Percentiles rank a stretch among this genome's conserved stretches.
phyloP scores from a whole-genome alignment of 805 yeast genomes.

The Starmera dryadoides region DNA sequence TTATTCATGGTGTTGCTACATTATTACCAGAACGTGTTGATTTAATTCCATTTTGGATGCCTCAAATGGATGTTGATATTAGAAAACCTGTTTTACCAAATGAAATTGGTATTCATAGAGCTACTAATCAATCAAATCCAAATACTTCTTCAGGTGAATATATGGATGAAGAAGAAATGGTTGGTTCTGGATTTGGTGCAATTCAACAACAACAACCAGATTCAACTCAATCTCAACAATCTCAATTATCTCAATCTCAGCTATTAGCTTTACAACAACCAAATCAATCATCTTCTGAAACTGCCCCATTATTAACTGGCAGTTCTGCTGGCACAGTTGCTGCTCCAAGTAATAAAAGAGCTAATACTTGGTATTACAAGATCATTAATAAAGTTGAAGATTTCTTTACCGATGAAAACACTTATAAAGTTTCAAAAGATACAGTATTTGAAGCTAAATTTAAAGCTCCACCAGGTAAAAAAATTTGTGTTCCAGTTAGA shows the following conservation, averaged over 20 bases:
- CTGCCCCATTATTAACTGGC: constrained; percentile 22
- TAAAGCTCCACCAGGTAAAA: constrained; percentile 81
- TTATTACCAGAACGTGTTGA: constrained; percentile 76
- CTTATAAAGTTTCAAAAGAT: constrained; percentile 53
- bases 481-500: constrained; percentile 87
- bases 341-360: constrained; percentile 2
- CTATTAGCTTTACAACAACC: constrained; percentile 11
- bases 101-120: constrained; percentile 24
- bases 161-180: constrained; percentile 64
- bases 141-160: constrained; percentile 44
- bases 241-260: constrained; percentile 2
- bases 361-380: constrained; percentile 13
- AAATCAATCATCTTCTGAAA: constrained; percentile 10
- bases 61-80: constrained; percentile 94
- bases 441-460: constrained; percentile 53
- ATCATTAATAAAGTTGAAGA: constrained; percentile 25
- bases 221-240: no score
- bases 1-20: constrained; percentile 95
- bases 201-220: constrained; percentile 2
- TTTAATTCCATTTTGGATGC: constrained; percentile 93
- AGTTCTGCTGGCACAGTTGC: constrained; percentile 7
- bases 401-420: constrained; percentile 44
- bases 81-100: constrained; percentile 62
- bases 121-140: constrained; percentile 16
- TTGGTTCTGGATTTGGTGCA: constrained; percentile 40